A percentile compares a stretch with the other conserved stretches of the same genome.
phyloP scores from a whole-genome alignment of 2,329 filamentous ascomycete genomes.

The Clonostachys chloroleuca region DNA sequence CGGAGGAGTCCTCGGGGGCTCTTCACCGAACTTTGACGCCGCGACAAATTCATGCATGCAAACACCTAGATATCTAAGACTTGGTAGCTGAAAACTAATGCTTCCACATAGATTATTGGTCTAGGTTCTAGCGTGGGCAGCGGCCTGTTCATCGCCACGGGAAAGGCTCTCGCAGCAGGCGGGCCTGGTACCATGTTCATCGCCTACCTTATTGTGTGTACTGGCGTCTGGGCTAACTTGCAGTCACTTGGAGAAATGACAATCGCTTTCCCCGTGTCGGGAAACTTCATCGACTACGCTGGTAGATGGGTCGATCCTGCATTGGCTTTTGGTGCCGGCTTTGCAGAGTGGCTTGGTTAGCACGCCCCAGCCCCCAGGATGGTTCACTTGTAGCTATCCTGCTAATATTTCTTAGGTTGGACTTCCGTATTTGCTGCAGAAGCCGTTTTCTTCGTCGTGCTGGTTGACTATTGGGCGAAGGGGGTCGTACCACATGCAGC shows the following conservation, averaged over 20 bases:
- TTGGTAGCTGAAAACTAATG: no score
- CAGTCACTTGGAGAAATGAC: slow-evolving; percentile 57
- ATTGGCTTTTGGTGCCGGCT: slow-evolving; percentile 47
- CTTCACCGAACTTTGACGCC: no score
- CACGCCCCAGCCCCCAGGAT: no score
- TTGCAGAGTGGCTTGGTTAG: slow-evolving; percentile 38
- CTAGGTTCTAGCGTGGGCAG: slow-evolving; percentile 45
- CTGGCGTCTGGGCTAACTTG: slow-evolving; percentile 42
- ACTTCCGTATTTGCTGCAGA: slow-evolving; percentile 45
- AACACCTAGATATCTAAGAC: no score
- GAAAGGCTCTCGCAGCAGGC: slow-evolving; percentile 52
- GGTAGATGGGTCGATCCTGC: slow-evolving; percentile 55
- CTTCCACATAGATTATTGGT: slow-evolving; percentile 33
- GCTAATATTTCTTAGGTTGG: no score
- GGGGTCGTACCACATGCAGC: no score
- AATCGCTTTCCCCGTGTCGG: slow-evolving; percentile 55
- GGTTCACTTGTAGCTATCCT: no score
- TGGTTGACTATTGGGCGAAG: slow-evolving; percentile 33
- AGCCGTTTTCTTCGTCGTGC: slow-evolving; percentile 47
- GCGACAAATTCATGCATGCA: no score
- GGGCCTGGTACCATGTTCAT: slow-evolving; percentile 47
- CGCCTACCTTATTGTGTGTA: slow-evolving; percentile 49
- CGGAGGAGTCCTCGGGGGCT: no score
- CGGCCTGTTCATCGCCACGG: slow-evolving; percentile 69
- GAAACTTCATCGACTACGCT: slow-evolving; percentile 59